Base-by-base conservation (phyloP, 2,329 filamentous ascomycete genomes). In the Xylariaceae sp. region DNA sequence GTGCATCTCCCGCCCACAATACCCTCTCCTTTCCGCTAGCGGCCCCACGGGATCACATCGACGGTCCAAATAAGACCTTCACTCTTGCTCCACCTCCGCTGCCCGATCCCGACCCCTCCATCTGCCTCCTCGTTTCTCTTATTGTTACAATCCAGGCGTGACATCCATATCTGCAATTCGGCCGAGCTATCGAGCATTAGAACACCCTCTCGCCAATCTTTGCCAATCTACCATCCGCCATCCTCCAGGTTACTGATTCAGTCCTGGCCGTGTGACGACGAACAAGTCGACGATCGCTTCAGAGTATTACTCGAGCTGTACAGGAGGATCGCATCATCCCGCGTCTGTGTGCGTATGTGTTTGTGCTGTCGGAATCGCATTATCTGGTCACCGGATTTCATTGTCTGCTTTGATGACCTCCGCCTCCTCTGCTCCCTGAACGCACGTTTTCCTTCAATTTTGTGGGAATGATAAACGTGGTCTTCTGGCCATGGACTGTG, bases 401-500 rank as follows among this genome's bases (percentile, higher is more conserved):
- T 26, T 26, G 11, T 26, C 22, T 26, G 11, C 22, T 26, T 26
- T 11, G 6, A 26, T 11, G 6, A 34, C 46, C 38, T 44, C 42
- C 39, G 30, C 28, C 16, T 37, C 17, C 42, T 35, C 19, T 22
- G 34, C 31, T 36, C 24, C 28, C 24, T 42, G 40, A 34, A 38
- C 26, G 36, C 19, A 42, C 38, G 29, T 37, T 34, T 40, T 46
- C 32, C 47, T 47, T 44, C 43, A 43, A 41, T 46, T 50, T 45
- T 41, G 49, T 44, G 44, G 49, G 44, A 42, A 50, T 71, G 67
- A 61, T 57, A 54, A n/a, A 63, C 60, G 62, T 57, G 63, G 66
- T 52, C 64, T 56, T 67, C 64, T 64, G 66, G 63, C 60, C 53
- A 76, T 76, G 73, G 66, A 75, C 50, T 63, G 55, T 51, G 60